These are phyloP conservation scores for Fraxinus latifolia DNA, from an alignment of 305 asterid genomes.

Conservation along the genomic window DNA sequence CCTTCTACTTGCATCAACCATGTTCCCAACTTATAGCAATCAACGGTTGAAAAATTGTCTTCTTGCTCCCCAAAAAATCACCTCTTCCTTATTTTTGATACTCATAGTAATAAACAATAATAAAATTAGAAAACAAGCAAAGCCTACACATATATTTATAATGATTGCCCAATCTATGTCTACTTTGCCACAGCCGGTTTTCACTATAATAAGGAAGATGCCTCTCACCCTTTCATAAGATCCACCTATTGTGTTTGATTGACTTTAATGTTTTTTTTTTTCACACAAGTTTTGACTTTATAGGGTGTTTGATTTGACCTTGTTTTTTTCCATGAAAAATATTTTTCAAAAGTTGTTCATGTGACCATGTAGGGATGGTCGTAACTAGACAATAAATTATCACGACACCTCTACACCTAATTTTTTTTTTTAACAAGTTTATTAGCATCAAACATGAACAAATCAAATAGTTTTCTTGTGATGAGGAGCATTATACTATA, in stretches of 20 bases:
- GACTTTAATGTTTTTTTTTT: neutral
- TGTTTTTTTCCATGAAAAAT: too few species aligned
- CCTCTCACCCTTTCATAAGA: neutral
- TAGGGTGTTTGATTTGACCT: too few species aligned
- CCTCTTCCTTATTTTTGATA: neutral
- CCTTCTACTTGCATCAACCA: neutral
- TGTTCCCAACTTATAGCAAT: neutral
- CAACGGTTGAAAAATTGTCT: neutral
- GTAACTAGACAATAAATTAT: neutral
- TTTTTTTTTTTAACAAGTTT: neutral
- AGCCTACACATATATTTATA: neutral
- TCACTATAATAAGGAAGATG: neutral
- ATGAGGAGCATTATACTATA: neutral
- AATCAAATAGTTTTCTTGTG: neutral
- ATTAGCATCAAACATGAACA: neutral
- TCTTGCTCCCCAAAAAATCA: neutral
- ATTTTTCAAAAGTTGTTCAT: neutral
- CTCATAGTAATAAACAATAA: neutral
- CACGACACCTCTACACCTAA: neutral
- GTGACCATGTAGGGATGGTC: neutral
- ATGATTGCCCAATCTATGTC: neutral
- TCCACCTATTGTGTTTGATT: neutral
- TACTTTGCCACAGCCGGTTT: neutral
- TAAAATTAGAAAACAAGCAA: neutral
- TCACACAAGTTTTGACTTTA: too few species aligned